phyloP scores from a whole-genome alignment of 768 basidiomycete genomes.

The Phylloporus rhodoxanthus region DNA sequence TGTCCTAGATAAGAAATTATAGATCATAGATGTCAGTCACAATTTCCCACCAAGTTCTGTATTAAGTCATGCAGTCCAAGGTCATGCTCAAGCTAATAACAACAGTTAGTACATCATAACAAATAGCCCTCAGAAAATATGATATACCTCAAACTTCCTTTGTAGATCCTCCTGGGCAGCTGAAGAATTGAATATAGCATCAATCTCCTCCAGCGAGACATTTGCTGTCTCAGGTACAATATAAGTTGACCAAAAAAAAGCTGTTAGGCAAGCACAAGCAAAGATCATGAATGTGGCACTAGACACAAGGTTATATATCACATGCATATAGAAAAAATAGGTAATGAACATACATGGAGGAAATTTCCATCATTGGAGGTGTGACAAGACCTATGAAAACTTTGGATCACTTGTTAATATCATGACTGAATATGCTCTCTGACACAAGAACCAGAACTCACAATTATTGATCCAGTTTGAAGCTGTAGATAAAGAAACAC shows the following conservation, averaged over 20 bases:
- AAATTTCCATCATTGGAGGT: constrained; percentile 56
- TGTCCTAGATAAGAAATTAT: not conserved
- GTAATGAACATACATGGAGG: constrained; percentile 43
- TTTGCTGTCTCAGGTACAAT: constrained; percentile 74
- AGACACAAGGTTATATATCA: not conserved
- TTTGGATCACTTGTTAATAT: constrained; percentile 23
- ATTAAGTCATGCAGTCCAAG: constrained; percentile 47
- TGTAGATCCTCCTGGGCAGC: constrained; percentile 49
- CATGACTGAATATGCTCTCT: not conserved
- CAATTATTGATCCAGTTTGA: constrained; percentile 88
- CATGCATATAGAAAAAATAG: not conserved
- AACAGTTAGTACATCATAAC: not conserved
- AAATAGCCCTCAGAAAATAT: not conserved
- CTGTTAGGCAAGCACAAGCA: constrained; percentile 55
- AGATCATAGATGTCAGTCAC: constrained; percentile 3
- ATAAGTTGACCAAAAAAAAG: constrained; percentile 66
- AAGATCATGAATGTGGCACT: constrained; percentile 70
- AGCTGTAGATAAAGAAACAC: constrained; percentile 77
- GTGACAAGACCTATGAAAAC: constrained; percentile 74
- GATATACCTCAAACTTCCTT: constrained; percentile 46
- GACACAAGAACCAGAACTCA: constrained; percentile 23
- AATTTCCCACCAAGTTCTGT: constrained; percentile 28
- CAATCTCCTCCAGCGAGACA: constrained; percentile 71
- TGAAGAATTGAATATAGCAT: constrained; percentile 57
- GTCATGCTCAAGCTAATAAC: constrained; percentile 50